phyloP scores from a whole-genome alignment of 306 rosid species.

The Cicer pinnatifidum region DNA sequence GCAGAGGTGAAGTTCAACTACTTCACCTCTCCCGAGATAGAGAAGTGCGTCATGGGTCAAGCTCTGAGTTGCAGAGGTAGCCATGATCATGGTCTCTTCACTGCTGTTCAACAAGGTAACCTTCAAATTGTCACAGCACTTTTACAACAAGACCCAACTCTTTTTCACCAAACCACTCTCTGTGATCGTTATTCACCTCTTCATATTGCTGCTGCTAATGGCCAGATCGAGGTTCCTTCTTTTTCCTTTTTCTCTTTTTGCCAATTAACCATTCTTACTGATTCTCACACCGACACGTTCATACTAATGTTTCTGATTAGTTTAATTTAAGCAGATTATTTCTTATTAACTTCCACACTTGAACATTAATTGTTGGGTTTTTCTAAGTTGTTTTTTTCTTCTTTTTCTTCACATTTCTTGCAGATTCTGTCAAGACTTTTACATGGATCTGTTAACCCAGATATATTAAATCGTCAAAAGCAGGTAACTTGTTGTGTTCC shows the following conservation, averaged over 20 bases:
- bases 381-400: too few species aligned
- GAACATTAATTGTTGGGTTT: too few species aligned
- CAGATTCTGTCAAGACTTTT: conserved; percentile 75
- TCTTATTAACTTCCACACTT: too few species aligned
- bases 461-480: conserved; percentile 83
- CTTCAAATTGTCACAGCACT: conserved; percentile 50
- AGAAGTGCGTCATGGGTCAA: conserved; percentile 65
- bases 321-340: too few species aligned
- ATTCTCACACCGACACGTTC: too few species aligned
- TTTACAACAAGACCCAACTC: conserved; percentile 54
- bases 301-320: too few species aligned
- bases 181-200: conserved; percentile 79
- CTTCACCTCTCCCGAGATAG: conserved; percentile 30
- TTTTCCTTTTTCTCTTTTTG: neutral
- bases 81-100: conserved; percentile 69
- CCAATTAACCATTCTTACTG: too few species aligned
- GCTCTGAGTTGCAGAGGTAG: conserved; percentile 65
- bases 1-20: conserved; percentile 34
- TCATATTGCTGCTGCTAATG: conserved; percentile 87
- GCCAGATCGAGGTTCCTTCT: conserved; percentile 76
- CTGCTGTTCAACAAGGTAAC: conserved; percentile 73
- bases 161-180: conserved; percentile 60
- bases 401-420: neutral
- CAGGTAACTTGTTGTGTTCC: conserved; percentile 54
- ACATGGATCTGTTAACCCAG: conserved; percentile 73